Percentiles rank a stretch among this genome's conserved stretches.
phyloP scores from a whole-genome alignment of 441 rosid species.

The Breynia disticha region DNA sequence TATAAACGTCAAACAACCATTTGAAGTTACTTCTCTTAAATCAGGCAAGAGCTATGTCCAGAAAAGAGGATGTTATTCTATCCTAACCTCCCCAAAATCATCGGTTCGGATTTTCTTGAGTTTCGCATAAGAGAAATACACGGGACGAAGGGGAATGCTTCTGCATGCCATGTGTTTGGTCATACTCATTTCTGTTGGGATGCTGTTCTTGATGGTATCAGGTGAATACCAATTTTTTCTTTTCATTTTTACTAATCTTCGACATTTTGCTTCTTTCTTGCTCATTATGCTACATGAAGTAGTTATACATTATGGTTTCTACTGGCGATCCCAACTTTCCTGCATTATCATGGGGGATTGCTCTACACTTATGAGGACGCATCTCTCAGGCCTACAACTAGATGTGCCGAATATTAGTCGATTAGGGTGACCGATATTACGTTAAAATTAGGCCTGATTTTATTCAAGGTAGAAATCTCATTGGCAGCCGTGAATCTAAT shows the following conservation, averaged over 20 bases:
- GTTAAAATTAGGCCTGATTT: no score
- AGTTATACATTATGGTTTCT: no score
- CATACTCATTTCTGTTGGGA: slow-evolving; percentile 80
- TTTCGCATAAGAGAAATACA: slow-evolving; percentile 47
- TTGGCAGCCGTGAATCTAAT: no score
- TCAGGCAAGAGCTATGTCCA: slow-evolving; percentile 68
- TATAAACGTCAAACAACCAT: no score
- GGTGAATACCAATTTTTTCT: slow-evolving; percentile 18
- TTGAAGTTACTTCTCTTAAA: neutral
- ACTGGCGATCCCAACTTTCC: no score
- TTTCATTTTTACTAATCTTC: neutral
- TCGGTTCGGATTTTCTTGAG: slow-evolving; percentile 59
- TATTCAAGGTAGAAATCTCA: no score
- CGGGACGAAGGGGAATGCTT: slow-evolving; percentile 20
- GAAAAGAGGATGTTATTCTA: slow-evolving; percentile 66
- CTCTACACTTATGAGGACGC: no score
- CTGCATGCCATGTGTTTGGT: slow-evolving; percentile 55
- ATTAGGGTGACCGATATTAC: no score
- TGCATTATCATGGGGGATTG: no score
- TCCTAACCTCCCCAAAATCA: slow-evolving; percentile 57
- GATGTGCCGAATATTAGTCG: no score
- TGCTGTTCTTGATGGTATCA: slow-evolving; percentile 50
- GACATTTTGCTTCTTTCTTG: neutral
- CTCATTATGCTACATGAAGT: no score
- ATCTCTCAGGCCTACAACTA: no score